phyloP scores from a whole-genome alignment of 495 filamentous ascomycete species.

The Daldinia childiae region DNA sequence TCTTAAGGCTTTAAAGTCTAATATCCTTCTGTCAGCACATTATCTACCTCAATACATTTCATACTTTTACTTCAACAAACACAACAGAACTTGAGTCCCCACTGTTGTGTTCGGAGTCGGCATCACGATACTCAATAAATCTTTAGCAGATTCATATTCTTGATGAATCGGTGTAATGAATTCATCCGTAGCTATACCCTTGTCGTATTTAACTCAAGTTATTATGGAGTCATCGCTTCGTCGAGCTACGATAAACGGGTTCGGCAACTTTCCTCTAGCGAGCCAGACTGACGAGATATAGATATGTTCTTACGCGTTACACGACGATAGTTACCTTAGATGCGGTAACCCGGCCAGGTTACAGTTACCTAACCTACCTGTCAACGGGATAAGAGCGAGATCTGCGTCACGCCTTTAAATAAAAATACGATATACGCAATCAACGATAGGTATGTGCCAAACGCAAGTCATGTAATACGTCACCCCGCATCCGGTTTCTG shows the following conservation, averaged over 20 bases:
- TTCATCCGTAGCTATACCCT: neutral
- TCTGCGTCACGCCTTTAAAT: no score
- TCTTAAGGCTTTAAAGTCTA: neutral
- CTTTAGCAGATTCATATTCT: neutral
- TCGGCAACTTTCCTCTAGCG: neutral
- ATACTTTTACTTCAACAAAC: neutral
- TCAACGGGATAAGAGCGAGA: neutral
- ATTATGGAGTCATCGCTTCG: neutral
- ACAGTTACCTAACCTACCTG: neutral
- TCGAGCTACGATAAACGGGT: neutral
- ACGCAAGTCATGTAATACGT: neutral
- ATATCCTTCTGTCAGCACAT: neutral
- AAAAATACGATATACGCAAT: no score
- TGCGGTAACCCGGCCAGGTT: neutral
- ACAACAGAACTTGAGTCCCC: no score
- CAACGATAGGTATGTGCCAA: neutral
- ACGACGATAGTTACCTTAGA: neutral
- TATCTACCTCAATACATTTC: neutral
- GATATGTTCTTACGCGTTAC: neutral
- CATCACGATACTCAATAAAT: no score
- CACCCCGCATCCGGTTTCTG: neutral
- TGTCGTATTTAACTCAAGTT: neutral
- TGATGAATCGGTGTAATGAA: neutral
- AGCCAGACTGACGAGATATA: neutral
- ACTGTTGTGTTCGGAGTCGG: no score